Conservation (phyloP, 176 grass and related monocot species). For the barley (Hordeum vulgare) region MorexV3_pseudomolecules_assembly NC_058521.1:502868072-502868571, state of each 20-base stretch:
- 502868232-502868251: too few species aligned
- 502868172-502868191: neutral
- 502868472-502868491: neutral
- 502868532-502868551: neutral
- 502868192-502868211: neutral
- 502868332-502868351: too few species aligned
- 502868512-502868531: slow-evolving; percentile 12
- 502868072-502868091: neutral
- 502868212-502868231: too few species aligned
- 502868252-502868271: too few species aligned
- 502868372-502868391: too few species aligned
- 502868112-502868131: neutral
- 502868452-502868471: neutral
- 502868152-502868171: too few species aligned
- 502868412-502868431: neutral
- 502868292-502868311: too few species aligned
- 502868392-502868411: too few species aligned
- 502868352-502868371: too few species aligned
- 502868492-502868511: slow-evolving; percentile 16
- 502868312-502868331: too few species aligned
- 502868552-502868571: slow-evolving; percentile 19
- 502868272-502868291: too few species aligned
- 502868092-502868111: neutral
- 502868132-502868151: neutral
- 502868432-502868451: neutral